These are phyloP conservation scores for Boletus semigastroideus DNA, from an alignment of 1,284 basidiomycete genomes.

Conservation along the genomic window DNA sequence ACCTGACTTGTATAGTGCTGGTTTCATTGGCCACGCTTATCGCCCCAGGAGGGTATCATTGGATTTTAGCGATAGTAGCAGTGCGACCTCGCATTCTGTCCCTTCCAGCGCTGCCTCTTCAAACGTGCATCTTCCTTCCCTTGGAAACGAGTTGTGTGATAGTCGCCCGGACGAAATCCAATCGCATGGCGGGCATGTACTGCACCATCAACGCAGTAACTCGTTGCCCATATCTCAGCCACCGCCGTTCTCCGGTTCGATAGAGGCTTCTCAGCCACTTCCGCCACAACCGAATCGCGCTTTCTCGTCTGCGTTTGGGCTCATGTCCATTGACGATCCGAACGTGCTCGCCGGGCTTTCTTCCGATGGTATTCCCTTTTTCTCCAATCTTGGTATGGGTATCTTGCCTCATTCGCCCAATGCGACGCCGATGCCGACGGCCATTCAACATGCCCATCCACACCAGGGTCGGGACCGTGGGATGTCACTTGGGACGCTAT, in stretches of 20 bases:
- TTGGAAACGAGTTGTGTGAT: constrained; percentile 24
- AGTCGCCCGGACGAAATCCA: constrained; percentile 23
- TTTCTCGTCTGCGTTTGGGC: constrained; percentile 66
- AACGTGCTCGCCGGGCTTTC: constrained; percentile 60
- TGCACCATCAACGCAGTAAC: constrained; percentile 22
- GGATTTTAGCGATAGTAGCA: constrained; percentile 35
- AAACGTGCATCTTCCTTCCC: constrained; percentile 41
- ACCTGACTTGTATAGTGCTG: constrained; percentile 24
- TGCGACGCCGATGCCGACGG: constrained; percentile 46
- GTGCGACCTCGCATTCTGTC: constrained; percentile 32
- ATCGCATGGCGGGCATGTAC: constrained; percentile 10
- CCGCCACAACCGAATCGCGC: constrained; percentile 32
- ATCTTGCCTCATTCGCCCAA: constrained; percentile 39
- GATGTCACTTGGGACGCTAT: constrained; percentile 22
- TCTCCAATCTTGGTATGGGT: constrained; percentile 40
- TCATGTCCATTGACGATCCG: constrained; percentile 70
- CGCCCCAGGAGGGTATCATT: constrained; percentile 29
- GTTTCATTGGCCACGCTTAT: constrained; percentile 27
- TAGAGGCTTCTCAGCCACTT: constrained; percentile 10
- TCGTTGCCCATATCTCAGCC: constrained; percentile 22
- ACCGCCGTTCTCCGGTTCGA: constrained; percentile 4
- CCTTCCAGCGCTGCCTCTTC: constrained; percentile 41
- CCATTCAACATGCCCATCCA: constrained; percentile 18
- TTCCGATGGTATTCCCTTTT: constrained; percentile 59
- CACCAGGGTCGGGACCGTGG: constrained; percentile 27